phyloP scores from a whole-genome alignment of 2,329 filamentous ascomycete genomes.

The Pseudocercospora vitis region DNA sequence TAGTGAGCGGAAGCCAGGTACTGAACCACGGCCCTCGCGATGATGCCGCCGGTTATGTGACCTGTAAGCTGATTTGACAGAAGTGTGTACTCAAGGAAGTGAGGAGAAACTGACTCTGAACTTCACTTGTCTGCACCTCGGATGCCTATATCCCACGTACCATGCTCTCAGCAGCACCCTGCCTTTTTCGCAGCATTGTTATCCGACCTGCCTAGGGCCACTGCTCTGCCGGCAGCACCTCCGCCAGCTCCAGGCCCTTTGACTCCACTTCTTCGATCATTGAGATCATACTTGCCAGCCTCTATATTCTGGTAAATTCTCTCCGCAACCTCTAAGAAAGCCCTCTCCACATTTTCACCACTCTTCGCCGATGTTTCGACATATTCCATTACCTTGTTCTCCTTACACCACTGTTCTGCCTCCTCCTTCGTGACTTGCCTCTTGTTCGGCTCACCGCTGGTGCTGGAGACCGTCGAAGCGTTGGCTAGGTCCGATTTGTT shows the following conservation, averaged over 20 bases:
- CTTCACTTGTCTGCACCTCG: too few relatives aligned
- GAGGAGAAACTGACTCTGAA: too few relatives aligned
- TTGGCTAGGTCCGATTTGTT: conserved; percentile 85
- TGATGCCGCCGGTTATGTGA: too few relatives aligned
- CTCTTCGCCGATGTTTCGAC: conserved; percentile 96
- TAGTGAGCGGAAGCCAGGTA: too few relatives aligned
- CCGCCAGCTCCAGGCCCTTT: conserved; percentile 64
- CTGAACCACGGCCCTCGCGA: too few relatives aligned
- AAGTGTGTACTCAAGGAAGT: too few relatives aligned
- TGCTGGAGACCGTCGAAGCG: conserved; percentile 41
- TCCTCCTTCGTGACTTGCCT: conserved; percentile 79
- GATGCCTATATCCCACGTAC: too few relatives aligned
- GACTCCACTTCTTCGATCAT: conserved; percentile 87
- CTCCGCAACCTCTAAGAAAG: conserved; percentile 90
- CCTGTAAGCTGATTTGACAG: too few relatives aligned
- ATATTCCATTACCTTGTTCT: conserved; percentile 86
- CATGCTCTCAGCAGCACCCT: conserved; percentile 32
- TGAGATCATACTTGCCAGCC: conserved; percentile 89
- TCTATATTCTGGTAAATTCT: conserved; percentile 97
- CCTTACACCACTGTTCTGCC: conserved; percentile 83
- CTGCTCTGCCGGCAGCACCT: conserved; percentile 43
- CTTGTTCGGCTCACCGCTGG: conserved; percentile 53
- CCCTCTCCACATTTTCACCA: conserved; percentile 88
- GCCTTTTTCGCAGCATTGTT: conserved; percentile 35
- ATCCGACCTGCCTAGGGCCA: conserved; percentile 49